Percentiles rank a stretch among this genome's conserved stretches.
Conservation (phyloP, 257 asterid genomes). For the Solanum pimpinellifolium region DNA sequence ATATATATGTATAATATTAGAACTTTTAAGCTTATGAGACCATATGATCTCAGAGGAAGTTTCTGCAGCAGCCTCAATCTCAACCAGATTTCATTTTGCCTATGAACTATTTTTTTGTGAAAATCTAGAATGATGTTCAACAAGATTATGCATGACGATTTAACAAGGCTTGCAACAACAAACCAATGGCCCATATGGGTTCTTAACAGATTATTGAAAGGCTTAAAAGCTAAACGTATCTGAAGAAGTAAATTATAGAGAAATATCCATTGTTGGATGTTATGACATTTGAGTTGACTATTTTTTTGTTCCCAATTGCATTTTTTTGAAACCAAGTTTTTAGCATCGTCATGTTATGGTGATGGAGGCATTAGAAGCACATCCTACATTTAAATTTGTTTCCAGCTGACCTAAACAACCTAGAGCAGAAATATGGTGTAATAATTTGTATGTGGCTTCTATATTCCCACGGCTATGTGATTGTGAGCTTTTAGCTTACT, state of each 20-base stretch:
- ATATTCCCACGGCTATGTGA: not conserved
- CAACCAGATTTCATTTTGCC: too few relatives aligned
- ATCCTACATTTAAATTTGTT: not conserved
- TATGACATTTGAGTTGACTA: not conserved
- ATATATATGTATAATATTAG: too few relatives aligned
- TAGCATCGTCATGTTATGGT: not conserved
- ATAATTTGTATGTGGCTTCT: not conserved
- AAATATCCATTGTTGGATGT: not conserved
- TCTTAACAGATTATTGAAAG: too few relatives aligned
- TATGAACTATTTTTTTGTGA: too few relatives aligned
- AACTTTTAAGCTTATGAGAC: too few relatives aligned
- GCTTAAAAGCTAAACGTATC: too few relatives aligned
- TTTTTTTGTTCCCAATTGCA: not conserved
- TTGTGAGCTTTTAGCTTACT: not conserved
- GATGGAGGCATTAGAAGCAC: not conserved
- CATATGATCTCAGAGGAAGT: too few relatives aligned
- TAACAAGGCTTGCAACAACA: too few relatives aligned
- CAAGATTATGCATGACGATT: too few relatives aligned
- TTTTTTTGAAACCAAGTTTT: not conserved
- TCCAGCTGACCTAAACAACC: not conserved
- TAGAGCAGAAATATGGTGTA: not conserved
- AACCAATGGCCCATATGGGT: too few relatives aligned
- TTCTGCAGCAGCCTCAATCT: too few relatives aligned
- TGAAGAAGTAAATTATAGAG: not conserved
- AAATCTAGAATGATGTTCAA: too few relatives aligned